phyloP scores from a whole-genome alignment of 495 filamentous ascomycete genomes.

The Cercophora newfieldiana region DNA sequence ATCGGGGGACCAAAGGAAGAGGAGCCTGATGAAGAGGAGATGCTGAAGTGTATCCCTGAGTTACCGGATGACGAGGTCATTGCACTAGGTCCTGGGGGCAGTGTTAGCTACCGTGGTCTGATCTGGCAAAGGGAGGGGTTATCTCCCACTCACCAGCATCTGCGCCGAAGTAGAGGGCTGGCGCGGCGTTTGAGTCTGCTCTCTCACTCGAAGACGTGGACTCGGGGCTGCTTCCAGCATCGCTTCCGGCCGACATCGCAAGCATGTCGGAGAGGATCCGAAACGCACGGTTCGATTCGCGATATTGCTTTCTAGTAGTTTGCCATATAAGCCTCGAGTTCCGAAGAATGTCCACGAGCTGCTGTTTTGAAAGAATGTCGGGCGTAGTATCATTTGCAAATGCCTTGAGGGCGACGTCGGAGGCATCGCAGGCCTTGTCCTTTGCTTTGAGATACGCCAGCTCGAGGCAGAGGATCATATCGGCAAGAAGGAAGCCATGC shows the following conservation, averaged over 20 bases:
- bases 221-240: constrained; percentile 23
- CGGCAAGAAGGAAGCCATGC: constrained; percentile 40
- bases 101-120: background rate
- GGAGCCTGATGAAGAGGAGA: background rate
- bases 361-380: constrained; percentile 24
- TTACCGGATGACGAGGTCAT: background rate
- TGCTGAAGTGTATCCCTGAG: background rate
- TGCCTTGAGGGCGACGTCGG: background rate
- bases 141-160: constrained; percentile 10
- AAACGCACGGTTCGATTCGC: constrained; percentile 30
- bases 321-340: constrained; percentile 32
- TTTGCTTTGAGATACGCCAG: constrained; percentile 27
- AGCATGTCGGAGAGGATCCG: constrained; percentile 34
- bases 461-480: constrained; percentile 44
- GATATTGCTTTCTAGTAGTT: constrained; percentile 16
- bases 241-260: constrained; percentile 24
- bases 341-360: constrained; percentile 28
- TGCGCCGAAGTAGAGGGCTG: background rate
- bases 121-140: too few relatives aligned
- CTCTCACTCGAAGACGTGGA: constrained; percentile 13
- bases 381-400: background rate
- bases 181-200: background rate
- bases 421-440: constrained; percentile 17
- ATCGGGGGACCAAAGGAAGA: background rate
- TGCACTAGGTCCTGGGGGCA: background rate